Evolutionary conservation across 2,329 filamentous ascomycete species (phyloP).

Genomic region (Aureobasidium uvarum): DNA sequence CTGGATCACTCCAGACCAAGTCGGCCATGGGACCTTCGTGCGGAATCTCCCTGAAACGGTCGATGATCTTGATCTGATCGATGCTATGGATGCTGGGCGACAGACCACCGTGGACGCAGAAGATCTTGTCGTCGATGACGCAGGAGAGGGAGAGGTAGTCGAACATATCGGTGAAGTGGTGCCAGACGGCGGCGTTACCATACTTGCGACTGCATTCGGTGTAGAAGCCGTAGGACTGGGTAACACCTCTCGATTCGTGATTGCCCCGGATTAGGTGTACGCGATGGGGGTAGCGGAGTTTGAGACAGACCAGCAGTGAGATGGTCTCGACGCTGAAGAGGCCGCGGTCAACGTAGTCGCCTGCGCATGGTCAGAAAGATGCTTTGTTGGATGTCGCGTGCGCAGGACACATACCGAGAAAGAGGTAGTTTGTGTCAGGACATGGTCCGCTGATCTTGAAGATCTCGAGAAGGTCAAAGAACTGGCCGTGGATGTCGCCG

Average conservation of each 20-base stretch:
- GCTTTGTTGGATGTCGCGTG: slow-evolving; percentile 4
- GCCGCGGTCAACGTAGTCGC: slow-evolving; percentile 92
- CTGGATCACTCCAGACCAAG: slow-evolving; percentile 96
- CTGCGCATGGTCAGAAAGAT: slow-evolving; percentile 46
- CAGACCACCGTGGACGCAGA: slow-evolving; percentile 90
- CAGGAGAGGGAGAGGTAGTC: slow-evolving; percentile 96
- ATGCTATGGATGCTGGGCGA: slow-evolving; percentile 83
- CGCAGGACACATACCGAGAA: slow-evolving; percentile 65
- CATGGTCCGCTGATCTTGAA: slow-evolving; percentile 98
- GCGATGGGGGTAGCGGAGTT: slow-evolving; percentile 91
- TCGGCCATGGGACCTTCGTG: slow-evolving; percentile 99
- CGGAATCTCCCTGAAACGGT: slow-evolving; percentile 96
- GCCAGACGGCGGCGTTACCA: slow-evolving; percentile 98
- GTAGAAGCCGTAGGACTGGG: slow-evolving; percentile 98
- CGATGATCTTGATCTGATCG: slow-evolving; percentile 99
- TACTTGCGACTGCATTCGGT: slow-evolving; percentile 98
- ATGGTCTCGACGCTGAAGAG: slow-evolving; percentile 99
- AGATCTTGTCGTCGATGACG: slow-evolving; percentile 98
- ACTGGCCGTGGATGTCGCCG: slow-evolving; percentile 97
- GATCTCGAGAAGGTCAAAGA: slow-evolving; percentile 98
- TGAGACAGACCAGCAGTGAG: slow-evolving; percentile 93
- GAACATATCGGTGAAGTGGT: slow-evolving; percentile 99
- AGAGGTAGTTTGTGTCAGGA: slow-evolving; percentile 97
- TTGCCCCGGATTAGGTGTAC: slow-evolving; percentile 88
- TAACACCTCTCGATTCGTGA: slow-evolving; percentile 87